A percentile compares a stretch with the other conserved stretches of the same genome.
phyloP scores from a whole-genome alignment of 2,329 filamentous ascomycete genomes.

The Dothideomycetes sp. region DNA sequence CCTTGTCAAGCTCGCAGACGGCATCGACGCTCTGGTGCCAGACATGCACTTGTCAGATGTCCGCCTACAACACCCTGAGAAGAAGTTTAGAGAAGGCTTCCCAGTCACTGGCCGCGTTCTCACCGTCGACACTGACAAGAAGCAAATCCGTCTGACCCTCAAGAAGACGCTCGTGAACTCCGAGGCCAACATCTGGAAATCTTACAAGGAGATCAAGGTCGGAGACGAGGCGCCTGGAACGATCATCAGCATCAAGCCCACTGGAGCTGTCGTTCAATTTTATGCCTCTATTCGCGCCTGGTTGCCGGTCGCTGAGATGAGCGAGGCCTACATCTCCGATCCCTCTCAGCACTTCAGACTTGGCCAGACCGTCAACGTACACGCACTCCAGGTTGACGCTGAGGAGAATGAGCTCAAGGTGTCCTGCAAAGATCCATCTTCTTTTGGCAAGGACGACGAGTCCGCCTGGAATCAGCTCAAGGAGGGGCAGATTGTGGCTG shows the following conservation, averaged over 20 bases:
- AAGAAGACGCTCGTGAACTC: conserved; percentile 94
- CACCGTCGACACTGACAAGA: conserved; percentile 63
- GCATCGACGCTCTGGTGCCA: conserved; percentile 78
- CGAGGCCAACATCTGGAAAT: conserved; percentile 66
- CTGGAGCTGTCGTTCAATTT: conserved; percentile 85
- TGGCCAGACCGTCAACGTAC: conserved; percentile 85
- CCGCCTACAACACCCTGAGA: conserved; percentile 81
- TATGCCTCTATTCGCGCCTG: conserved; percentile 77
- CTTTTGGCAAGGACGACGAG: conserved; percentile 67
- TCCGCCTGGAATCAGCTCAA: conserved; percentile 61
- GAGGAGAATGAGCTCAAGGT: conserved; percentile 65
- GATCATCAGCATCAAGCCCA: conserved; percentile 66
- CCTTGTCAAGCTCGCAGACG: conserved; percentile 73
- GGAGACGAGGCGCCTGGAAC: conserved; percentile 78
- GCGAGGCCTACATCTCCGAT: conserved; percentile 86
- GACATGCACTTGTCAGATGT: conserved; percentile 84
- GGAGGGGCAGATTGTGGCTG: conserved; percentile 64
- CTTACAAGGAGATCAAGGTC: conserved; percentile 61
- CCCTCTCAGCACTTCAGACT: conserved; percentile 78
- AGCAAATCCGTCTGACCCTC: conserved; percentile 73
- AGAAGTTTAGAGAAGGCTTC: conserved; percentile 84
- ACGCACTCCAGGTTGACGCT: conserved; percentile 70
- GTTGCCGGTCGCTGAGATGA: conserved; percentile 93
- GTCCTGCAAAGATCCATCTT: conserved; percentile 82
- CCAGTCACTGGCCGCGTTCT: conserved; percentile 77